Conservation (phyloP, 208 protist species). For the Angomonas ambiguus region DNA sequence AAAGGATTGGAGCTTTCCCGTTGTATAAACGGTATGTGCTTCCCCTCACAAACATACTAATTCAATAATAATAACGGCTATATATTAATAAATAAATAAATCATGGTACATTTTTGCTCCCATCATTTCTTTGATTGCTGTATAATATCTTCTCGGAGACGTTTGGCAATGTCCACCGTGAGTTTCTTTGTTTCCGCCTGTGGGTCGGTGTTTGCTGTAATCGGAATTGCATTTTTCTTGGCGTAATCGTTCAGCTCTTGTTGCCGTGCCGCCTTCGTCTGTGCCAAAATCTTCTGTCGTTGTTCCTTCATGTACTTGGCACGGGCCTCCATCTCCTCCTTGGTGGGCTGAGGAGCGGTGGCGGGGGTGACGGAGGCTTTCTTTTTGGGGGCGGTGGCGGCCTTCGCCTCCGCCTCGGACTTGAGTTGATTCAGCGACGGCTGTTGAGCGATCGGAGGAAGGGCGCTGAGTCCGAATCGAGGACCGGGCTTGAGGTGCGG, state of each 20-base stretch:
- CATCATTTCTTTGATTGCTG: slow-evolving; percentile 41
- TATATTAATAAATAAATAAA: no score
- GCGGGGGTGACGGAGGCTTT: background rate
- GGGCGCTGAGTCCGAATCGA: slow-evolving; percentile 25
- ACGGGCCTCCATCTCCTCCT: slow-evolving; percentile 68
- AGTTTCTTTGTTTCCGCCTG: slow-evolving; percentile 42
- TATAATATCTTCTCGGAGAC: slow-evolving; percentile 78
- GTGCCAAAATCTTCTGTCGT: slow-evolving; percentile 65
- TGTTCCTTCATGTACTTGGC: slow-evolving; percentile 83
- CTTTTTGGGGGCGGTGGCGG: background rate
- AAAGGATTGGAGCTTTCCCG: no score
- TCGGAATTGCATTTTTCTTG: slow-evolving; percentile 23
- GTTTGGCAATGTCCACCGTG: slow-evolving; percentile 77
- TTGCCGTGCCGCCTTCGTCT: slow-evolving; percentile 71
- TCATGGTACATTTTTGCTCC: no score
- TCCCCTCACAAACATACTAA: slow-evolving; percentile 1
- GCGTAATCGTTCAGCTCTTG: slow-evolving; percentile 66
- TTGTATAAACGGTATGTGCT: no score
- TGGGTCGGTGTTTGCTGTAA: slow-evolving; percentile 1
- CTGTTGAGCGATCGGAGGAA: slow-evolving; percentile 32
- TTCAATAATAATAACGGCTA: slow-evolving; percentile 2
- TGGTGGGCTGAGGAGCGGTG: slow-evolving; percentile 18
- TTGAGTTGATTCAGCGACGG: slow-evolving; percentile 37
- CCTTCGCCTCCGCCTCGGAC: slow-evolving; percentile 10
- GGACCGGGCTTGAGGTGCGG: slow-evolving; percentile 3